Percentiles rank a stretch among this genome's conserved stretches.
Conservation (phyloP, 176 grass and related monocot genomes). For the Aegilops longissima region DNA sequence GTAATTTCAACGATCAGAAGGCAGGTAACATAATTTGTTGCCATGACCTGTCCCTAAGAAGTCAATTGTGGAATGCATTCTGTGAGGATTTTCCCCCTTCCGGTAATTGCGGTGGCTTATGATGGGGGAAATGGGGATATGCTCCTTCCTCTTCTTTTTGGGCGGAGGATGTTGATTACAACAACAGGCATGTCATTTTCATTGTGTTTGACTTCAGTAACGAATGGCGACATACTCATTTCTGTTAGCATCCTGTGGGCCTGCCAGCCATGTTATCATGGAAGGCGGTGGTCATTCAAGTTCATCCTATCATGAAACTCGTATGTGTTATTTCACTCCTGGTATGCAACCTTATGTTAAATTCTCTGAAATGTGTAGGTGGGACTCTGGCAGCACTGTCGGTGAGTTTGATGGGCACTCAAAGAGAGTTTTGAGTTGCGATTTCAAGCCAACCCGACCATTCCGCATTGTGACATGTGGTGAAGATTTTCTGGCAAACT, state of each 20-base stretch:
- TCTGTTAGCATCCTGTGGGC: not conserved
- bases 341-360: not conserved
- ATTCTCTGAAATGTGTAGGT: constrained; percentile 47
- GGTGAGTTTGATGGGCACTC: constrained; percentile 98
- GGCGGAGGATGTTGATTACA: not conserved
- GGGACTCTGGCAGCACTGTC: constrained; percentile 93
- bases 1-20: not conserved
- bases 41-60: not conserved
- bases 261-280: not conserved
- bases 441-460: constrained; percentile 91
- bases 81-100: not conserved
- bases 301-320: not conserved
- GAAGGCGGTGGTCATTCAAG: not conserved
- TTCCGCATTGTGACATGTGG: constrained; percentile 92
- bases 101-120: not conserved
- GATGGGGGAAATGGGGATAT: not conserved
- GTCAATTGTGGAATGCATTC: not conserved
- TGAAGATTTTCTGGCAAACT: constrained; percentile 97
- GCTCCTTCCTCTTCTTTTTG: not conserved
- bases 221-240: not conserved
- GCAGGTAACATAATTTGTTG: not conserved
- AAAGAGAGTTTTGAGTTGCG: constrained; percentile 90
- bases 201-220: too few relatives aligned
- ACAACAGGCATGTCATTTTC: too few relatives aligned
- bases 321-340: not conserved